These are phyloP conservation scores for Lyophyllum semitale DNA, from an alignment of 768 basidiomycete species.

Conservation along the genomic window DNA sequence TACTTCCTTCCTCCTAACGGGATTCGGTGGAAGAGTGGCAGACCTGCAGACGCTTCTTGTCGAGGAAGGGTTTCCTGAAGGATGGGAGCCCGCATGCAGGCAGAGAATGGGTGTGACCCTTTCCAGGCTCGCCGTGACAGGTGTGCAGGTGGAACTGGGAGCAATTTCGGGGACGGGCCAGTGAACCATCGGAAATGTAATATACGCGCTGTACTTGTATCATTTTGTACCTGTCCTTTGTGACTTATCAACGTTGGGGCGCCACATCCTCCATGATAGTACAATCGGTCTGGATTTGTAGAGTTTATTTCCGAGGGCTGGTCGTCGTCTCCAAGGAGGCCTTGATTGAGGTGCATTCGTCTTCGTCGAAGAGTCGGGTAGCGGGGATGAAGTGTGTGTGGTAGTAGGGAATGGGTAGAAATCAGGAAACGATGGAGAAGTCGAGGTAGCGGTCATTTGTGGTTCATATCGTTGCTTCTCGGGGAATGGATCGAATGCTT, in stretches of 20 bases:
- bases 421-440: background rate
- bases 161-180: background rate
- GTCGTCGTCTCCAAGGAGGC: background rate
- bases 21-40: conserved; percentile 60
- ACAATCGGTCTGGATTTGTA: background rate
- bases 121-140: background rate
- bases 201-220: too few species aligned
- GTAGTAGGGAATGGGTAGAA: background rate
- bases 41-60: conserved; percentile 54
- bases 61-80: conserved; percentile 68
- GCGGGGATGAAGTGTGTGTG: background rate
- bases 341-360: background rate
- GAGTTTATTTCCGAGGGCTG: background rate
- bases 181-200: too few species aligned
- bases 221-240: too few species aligned
- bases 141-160: background rate
- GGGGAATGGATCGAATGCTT: conserved; percentile 5
- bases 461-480: background rate
- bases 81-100: conserved; percentile 63
- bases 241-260: background rate
- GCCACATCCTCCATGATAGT: background rate
- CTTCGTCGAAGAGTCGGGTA: background rate
- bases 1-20: conserved; percentile 57
- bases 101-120: conserved; percentile 57
- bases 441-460: background rate